Conservation (phyloP, 78 protist species). For the slime mould (Dictyostelium discoideum) region dicty_2.7 NC_007089.4:3161501-3162000, state of each 20-base stretch:
- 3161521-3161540: not conserved
- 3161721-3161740: not conserved
- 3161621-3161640: not conserved
- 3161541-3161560: not conserved
- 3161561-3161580: not conserved
- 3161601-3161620: not conserved
- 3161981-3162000: not conserved
- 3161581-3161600: not conserved
- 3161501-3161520: not conserved
- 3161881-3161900: not conserved
- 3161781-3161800: not conserved
- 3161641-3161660: not conserved
- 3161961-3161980: not conserved
- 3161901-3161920: too few species aligned
- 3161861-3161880: not conserved
- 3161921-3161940: not conserved
- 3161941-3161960: too few species aligned
- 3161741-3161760: not conserved
- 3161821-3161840: not conserved
- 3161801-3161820: too few species aligned
- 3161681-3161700: not conserved
- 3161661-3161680: slow-evolving; percentile 1
- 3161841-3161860: not conserved
- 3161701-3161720: not conserved
- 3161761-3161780: too few species aligned